Conservation (phyloP, 2,329 filamentous ascomycete species). For the Claviceps paspali region DNA sequence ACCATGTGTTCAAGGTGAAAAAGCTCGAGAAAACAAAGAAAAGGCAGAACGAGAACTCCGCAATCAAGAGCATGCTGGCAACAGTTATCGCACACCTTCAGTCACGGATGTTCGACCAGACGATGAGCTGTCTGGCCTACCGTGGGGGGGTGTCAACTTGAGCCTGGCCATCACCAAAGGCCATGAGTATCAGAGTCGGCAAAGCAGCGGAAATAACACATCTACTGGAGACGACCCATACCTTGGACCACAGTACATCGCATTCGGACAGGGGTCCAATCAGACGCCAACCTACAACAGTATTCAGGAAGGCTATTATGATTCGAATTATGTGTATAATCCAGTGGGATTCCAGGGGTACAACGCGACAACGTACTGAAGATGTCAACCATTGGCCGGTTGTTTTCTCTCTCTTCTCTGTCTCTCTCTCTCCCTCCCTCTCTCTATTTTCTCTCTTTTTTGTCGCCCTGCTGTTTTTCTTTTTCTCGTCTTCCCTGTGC, state of each 20-base stretch:
- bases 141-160: constrained; percentile 57
- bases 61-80: constrained; percentile 48
- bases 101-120: constrained; percentile 38
- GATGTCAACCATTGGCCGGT: not conserved
- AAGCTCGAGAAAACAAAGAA: constrained; percentile 52
- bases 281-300: constrained; percentile 19
- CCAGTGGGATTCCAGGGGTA: not conserved
- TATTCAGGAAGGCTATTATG: constrained; percentile 19
- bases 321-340: constrained; percentile 15
- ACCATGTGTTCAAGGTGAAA: constrained; percentile 40
- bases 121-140: constrained; percentile 44
- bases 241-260: constrained; percentile 12
- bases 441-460: not conserved
- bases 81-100: constrained; percentile 46
- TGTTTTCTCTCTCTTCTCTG: not conserved
- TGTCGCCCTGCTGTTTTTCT: not conserved
- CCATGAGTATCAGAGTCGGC: constrained; percentile 31
- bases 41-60: constrained; percentile 45
- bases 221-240: constrained; percentile 21
- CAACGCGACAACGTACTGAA: not conserved
- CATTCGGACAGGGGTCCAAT: constrained; percentile 10
- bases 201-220: constrained; percentile 24
- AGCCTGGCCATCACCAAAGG: constrained; percentile 35
- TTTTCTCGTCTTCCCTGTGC: not conserved
- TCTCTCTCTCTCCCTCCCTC: not conserved